phyloP scores from a whole-genome alignment of 1,284 basidiomycete species.

The Ganoderma boninense region DNA sequence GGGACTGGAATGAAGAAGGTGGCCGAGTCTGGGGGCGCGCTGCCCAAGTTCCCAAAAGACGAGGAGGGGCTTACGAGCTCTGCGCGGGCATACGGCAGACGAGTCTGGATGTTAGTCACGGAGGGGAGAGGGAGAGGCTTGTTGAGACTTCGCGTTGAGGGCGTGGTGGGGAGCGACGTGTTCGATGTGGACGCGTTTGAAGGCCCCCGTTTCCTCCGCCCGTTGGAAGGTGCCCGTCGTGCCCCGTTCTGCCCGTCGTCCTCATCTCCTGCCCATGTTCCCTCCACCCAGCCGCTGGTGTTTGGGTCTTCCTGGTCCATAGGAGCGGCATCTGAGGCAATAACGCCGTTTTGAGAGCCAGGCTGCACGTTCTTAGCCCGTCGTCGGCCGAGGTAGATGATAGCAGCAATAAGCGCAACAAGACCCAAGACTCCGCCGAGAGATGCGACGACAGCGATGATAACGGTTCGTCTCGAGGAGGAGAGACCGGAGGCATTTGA shows the following conservation, averaged over 20 bases:
- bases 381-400: conserved; percentile 23
- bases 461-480: conserved; percentile 26
- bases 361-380: conserved; percentile 15
- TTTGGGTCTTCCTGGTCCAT: conserved; percentile 31
- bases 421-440: conserved; percentile 23
- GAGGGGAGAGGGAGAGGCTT: conserved; percentile 16
- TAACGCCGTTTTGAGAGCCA: conserved; percentile 16
- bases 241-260: conserved; percentile 2
- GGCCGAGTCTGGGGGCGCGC: conserved; percentile 27
- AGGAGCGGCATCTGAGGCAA: conserved; percentile 19
- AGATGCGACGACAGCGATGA: conserved; percentile 26
- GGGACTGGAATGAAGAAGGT: conserved; percentile 21
- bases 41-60: conserved; percentile 28
- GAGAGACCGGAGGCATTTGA: neutral
- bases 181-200: conserved; percentile 9
- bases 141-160: conserved; percentile 4
- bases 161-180: neutral
- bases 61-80: conserved; percentile 26
- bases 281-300: conserved; percentile 35
- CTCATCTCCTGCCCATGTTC: conserved; percentile 28
- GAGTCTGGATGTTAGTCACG: conserved; percentile 21
- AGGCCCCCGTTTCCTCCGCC: conserved; percentile 22
- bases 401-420: conserved; percentile 11
- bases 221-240: conserved; percentile 17
- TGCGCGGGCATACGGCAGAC: conserved; percentile 12